Evolutionary conservation across 352 stramenopile species (phyloP).

Genomic region (Phytophthora cryptogea): DNA sequence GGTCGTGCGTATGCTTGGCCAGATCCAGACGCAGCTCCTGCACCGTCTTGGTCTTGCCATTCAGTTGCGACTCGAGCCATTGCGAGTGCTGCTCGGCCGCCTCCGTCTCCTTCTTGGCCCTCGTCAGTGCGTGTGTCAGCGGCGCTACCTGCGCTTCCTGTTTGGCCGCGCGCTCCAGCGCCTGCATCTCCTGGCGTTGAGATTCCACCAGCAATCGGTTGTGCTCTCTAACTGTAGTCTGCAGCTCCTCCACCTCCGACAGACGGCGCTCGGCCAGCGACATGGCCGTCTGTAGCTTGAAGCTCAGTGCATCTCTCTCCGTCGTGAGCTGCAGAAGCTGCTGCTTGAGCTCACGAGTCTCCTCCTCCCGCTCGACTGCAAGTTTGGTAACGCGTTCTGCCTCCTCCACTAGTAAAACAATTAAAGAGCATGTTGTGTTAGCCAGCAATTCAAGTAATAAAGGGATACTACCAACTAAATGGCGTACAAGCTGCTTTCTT

Average conservation of each 20-base stretch:
- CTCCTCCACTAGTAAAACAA: slow-evolving; percentile 32
- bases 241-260: slow-evolving; percentile 62
- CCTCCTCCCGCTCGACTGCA: slow-evolving; percentile 34
- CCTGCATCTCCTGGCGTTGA: slow-evolving; percentile 68
- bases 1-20: slow-evolving; percentile 57
- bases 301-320: slow-evolving; percentile 58
- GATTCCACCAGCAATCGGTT: slow-evolving; percentile 52
- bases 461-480: slow-evolving; percentile 8
- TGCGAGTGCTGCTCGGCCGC: slow-evolving; percentile 59
- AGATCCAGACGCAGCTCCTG: slow-evolving; percentile 63
- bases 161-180: slow-evolving; percentile 57
- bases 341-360: slow-evolving; percentile 37
- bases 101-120: slow-evolving; percentile 61
- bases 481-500: slow-evolving; percentile 52
- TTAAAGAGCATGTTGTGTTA: slow-evolving; percentile 20
- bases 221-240: slow-evolving; percentile 63
- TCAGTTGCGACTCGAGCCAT: slow-evolving; percentile 69
- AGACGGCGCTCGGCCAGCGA: slow-evolving; percentile 66
- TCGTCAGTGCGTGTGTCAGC: slow-evolving; percentile 46
- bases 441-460: slow-evolving; percentile 2
- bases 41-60: slow-evolving; percentile 67
- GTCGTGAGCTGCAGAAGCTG: slow-evolving; percentile 49
- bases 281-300: slow-evolving; percentile 51
- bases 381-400: slow-evolving; percentile 31
- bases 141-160: slow-evolving; percentile 68